These are phyloP conservation scores for Leccinum rimulosum DNA, from an alignment of 768 basidiomycete species.

Conservation along the genomic window DNA sequence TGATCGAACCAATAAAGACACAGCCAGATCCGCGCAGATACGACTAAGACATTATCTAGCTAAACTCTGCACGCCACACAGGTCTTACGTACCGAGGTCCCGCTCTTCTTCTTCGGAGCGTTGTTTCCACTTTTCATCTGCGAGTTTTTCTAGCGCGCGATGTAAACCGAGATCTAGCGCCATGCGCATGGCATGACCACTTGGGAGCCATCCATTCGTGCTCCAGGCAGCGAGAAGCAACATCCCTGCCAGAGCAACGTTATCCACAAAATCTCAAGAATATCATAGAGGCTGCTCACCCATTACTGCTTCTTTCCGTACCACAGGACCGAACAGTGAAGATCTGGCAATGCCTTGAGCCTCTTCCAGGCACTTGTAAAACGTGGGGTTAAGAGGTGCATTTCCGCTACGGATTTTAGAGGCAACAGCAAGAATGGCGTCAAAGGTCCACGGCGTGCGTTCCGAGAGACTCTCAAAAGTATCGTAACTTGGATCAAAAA, in stretches of 20 bases:
- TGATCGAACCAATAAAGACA: constrained; percentile 97
- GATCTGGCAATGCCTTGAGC: constrained; percentile 94
- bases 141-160: constrained; percentile 87
- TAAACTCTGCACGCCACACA: background rate
- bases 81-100: constrained; percentile 61
- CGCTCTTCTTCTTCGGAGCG: constrained; percentile 81
- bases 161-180: constrained; percentile 91
- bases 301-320: constrained; percentile 93
- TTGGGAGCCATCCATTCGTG: constrained; percentile 92
- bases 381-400: constrained; percentile 78
- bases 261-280: constrained; percentile 1
- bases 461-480: constrained; percentile 90
- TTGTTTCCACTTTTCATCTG: constrained; percentile 63
- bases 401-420: constrained; percentile 90
- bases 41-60: constrained; percentile 48
- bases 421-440: constrained; percentile 89
- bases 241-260: constrained; percentile 58
- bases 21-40: constrained; percentile 91
- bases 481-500: constrained; percentile 92
- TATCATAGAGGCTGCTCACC: constrained; percentile 42
- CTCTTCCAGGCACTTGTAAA: constrained; percentile 90
- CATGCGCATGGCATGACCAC: constrained; percentile 96
- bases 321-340: constrained; percentile 90
- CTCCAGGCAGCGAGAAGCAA: constrained; percentile 90
- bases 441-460: constrained; percentile 94